Percentiles rank a stretch among this genome's conserved stretches.
Evolutionary conservation across 2,329 filamentous ascomycete species (phyloP).

Genomic region (Claviceps paspali): DNA sequence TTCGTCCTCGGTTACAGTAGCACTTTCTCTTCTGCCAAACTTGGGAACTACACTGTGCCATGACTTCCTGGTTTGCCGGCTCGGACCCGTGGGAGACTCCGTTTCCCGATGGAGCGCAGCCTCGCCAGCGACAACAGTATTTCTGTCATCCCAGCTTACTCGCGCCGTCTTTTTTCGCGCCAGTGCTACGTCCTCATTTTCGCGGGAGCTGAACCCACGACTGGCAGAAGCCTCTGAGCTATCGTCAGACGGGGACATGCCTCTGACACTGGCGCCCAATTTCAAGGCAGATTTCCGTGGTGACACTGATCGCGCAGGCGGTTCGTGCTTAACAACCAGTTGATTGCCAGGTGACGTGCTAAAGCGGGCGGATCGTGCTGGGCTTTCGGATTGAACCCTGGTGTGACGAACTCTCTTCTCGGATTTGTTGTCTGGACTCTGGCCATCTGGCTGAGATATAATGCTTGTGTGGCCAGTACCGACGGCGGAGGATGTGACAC

Average conservation of each 20-base stretch:
- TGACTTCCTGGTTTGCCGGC: slow-evolving; percentile 24
- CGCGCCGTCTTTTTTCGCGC: slow-evolving; percentile 49
- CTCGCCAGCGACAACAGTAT: slow-evolving; percentile 38
- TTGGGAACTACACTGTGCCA: slow-evolving; percentile 37
- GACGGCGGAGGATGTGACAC: slow-evolving; percentile 15
- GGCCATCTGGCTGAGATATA: neutral
- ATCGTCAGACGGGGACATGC: slow-evolving; percentile 34
- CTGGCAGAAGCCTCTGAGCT: slow-evolving; percentile 27
- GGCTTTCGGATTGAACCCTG: slow-evolving; percentile 40
- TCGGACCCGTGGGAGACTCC: slow-evolving; percentile 23
- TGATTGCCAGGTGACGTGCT: slow-evolving; percentile 35
- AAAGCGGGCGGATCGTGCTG: slow-evolving; percentile 54
- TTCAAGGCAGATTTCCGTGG: slow-evolving; percentile 69
- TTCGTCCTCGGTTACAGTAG: slow-evolving; percentile 42
- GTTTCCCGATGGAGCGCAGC: slow-evolving; percentile 21
- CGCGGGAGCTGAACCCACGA: slow-evolving; percentile 11
- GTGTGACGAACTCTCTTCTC: slow-evolving; percentile 10
- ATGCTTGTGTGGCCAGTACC: slow-evolving; percentile 10
- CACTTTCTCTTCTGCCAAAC: slow-evolving; percentile 32
- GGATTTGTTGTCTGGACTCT: slow-evolving; percentile 1
- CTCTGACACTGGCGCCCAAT: slow-evolving; percentile 36
- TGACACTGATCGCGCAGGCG: slow-evolving; percentile 55
- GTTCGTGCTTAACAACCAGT: slow-evolving; percentile 47
- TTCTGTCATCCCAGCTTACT: slow-evolving; percentile 65
- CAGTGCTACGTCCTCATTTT: slow-evolving; percentile 21